Percentiles rank a stretch among this genome's conserved stretches.
phyloP scores from a whole-genome alignment of 768 basidiomycete species.

The Mycena amicta region DNA sequence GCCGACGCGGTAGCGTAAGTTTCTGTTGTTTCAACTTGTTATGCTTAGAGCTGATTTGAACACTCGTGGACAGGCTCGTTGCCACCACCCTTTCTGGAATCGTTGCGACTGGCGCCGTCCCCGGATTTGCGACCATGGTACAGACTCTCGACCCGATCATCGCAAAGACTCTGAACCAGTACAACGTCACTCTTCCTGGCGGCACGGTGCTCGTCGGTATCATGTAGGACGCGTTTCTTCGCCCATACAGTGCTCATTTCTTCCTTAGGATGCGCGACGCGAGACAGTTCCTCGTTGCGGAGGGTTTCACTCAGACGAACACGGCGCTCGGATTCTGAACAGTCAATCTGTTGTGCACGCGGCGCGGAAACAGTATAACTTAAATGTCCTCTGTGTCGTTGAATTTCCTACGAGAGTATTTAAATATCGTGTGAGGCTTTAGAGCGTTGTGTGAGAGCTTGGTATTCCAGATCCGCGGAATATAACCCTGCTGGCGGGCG shows the following conservation, averaged over 20 bases:
- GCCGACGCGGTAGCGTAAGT: slow-evolving; percentile 35
- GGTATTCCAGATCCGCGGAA: too few species aligned
- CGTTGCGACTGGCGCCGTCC: slow-evolving; percentile 25
- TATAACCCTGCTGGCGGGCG: too few species aligned
- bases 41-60: background rate
- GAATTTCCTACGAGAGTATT: too few species aligned
- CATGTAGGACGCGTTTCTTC: slow-evolving; percentile 26
- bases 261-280: slow-evolving; percentile 37
- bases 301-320: slow-evolving; percentile 37
- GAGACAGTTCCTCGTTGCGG: slow-evolving; percentile 34
- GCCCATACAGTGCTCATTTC: background rate
- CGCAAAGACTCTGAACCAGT: slow-evolving; percentile 25
- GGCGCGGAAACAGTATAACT: too few species aligned
- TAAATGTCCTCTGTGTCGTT: too few species aligned
- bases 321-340: slow-evolving; percentile 34
- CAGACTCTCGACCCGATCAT: slow-evolving; percentile 34
- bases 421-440: too few species aligned
- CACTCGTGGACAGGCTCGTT: slow-evolving; percentile 24
- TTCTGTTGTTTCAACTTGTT: background rate
- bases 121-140: slow-evolving; percentile 29
- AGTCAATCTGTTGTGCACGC: background rate
- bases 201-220: slow-evolving; percentile 31
- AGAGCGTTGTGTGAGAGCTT: too few species aligned
- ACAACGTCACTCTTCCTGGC: slow-evolving; percentile 35
- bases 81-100: slow-evolving; percentile 35